Conservation (phyloP, 148 eudicot genomes). For the Rhododendron mucronatum region DNA sequence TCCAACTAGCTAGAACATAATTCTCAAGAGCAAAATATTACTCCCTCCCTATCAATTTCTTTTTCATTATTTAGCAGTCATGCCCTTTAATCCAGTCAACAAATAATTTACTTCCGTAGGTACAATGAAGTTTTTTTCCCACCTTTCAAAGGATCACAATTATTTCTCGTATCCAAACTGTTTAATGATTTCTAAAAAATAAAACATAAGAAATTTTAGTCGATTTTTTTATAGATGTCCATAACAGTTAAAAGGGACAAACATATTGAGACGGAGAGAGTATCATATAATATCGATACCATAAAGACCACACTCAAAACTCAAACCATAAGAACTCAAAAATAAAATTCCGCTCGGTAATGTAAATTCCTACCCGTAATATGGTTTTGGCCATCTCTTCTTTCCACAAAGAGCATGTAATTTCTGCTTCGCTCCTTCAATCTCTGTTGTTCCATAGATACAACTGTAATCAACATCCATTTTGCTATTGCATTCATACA, state of each 20-base stretch:
- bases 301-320: constrained; percentile 7
- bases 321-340: not conserved
- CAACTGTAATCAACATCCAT: constrained; percentile 27
- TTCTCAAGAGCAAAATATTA: not conserved
- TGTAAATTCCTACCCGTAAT: constrained; percentile 45
- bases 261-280: not conserved
- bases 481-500: constrained; percentile 20
- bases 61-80: not conserved
- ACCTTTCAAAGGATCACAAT: not conserved
- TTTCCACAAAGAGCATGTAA: constrained; percentile 47
- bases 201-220: not conserved
- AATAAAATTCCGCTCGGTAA: not conserved
- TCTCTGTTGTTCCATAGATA: constrained; percentile 7
- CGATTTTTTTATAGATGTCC: not conserved
- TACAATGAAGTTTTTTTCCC: not conserved
- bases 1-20: not conserved
- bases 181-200: constrained; percentile 26
- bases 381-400: constrained; percentile 49
- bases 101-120: not conserved
- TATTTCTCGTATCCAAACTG: constrained; percentile 30
- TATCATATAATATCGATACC: constrained; percentile 18
- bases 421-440: constrained; percentile 46
- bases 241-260: not conserved
- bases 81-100: not conserved
- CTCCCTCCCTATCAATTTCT: not conserved